phyloP scores from a whole-genome alignment of 2,329 filamentous ascomycete genomes.

The Pseudocercospora eumusae region DNA sequence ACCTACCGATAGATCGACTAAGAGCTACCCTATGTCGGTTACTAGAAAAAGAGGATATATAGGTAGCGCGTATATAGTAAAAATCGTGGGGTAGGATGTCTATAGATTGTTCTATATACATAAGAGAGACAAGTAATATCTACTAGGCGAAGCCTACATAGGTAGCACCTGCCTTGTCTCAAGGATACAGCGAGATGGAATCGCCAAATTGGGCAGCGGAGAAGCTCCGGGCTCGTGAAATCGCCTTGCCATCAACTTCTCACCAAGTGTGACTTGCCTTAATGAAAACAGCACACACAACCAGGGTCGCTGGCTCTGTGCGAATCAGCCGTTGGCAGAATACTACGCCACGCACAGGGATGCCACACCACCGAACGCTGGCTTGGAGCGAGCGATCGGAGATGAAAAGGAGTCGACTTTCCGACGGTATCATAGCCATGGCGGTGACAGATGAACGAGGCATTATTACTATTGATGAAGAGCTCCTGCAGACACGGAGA shows the following conservation, averaged over 20 bases:
- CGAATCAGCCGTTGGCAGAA: background rate
- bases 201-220: background rate
- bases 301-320: background rate
- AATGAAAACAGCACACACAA: background rate
- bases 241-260: background rate
- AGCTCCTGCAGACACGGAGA: background rate
- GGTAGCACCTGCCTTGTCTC: no score
- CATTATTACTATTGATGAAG: background rate
- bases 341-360: constrained; percentile 5
- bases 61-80: no score
- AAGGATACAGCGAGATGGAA: no score
- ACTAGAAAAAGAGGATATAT: no score
- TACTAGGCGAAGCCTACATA: no score
- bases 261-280: background rate
- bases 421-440: background rate
- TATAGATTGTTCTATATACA: no score
- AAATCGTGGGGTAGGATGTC: no score
- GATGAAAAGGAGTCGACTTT: constrained; percentile 7
- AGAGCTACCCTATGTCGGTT: no score
- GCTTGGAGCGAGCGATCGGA: constrained; percentile 7
- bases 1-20: no score
- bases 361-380: background rate
- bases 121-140: no score
- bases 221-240: background rate
- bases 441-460: background rate